Base-by-base conservation (phyloP, 106 monocot genomes). In the Triglochin maritima region DNA sequence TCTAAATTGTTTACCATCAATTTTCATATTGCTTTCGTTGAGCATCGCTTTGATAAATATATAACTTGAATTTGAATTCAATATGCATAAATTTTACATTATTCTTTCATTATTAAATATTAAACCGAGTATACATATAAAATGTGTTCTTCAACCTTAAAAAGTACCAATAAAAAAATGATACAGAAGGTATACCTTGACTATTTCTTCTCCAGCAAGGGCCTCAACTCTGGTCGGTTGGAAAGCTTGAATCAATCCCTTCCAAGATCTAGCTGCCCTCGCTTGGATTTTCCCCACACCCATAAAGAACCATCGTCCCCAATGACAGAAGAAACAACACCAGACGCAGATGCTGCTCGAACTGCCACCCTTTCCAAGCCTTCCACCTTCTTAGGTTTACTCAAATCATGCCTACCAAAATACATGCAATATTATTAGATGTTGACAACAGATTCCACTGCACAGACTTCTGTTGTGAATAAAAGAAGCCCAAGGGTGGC, bases 201-300 rank as follows among this genome's bases (percentile, higher is more conserved):
- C 59, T 69, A 89, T 83, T 29, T 85, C 75, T 58, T 84, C 71
- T 15, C 71, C 84, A 43, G 68, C 55, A 50, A 94, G 80, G n/a
- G 81, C 78, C 59, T 79, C 82, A 69, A 94, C 82, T 77, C 72
- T 80, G 73, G 82, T 64, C 49, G 94, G 94, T 45, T 44, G 65
- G 49, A 72, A 49, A 57, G 89, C 82, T 75, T 87, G 82, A 7
- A 50, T 71, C 16, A 94, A 53, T 53, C 79, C 84, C 65, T 62
- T 2, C 87, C 94, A 65, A 94, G 94, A 50, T 89, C 89, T 65
- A 94, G 87, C 76, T 94, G 89, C 63, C 94, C 94, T 16, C 89
- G 79, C 70, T 94, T 89, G 57, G 94, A 89, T 71, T 74, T 83
- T 13, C 94, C 94, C 94, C 94, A 94, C 50, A 94, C 82, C 89